Percentiles rank a stretch among this genome's conserved stretches.
These are phyloP conservation scores for Fusarium musae DNA, from an alignment of 2,329 filamentous ascomycete species.

Conservation along the genomic window DNA sequence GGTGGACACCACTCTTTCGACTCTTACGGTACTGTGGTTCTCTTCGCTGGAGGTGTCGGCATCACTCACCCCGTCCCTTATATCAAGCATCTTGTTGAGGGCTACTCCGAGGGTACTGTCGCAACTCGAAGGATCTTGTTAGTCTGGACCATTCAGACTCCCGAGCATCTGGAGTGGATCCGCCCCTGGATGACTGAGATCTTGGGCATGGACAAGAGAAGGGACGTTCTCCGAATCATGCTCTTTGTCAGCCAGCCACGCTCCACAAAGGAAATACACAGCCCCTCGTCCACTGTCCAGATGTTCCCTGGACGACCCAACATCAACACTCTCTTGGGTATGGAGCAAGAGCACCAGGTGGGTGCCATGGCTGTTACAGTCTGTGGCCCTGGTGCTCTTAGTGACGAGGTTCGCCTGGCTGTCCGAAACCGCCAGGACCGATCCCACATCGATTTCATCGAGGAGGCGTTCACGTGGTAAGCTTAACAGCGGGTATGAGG, in stretches of 20 bases:
- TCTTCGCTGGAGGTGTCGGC: constrained; percentile 84
- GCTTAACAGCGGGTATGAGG: background rate
- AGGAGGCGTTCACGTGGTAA: constrained; percentile 78
- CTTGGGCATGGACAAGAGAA: constrained; percentile 76
- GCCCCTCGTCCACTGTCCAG: constrained; percentile 79
- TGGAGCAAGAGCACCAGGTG: constrained; percentile 79
- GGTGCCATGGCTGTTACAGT: constrained; percentile 80
- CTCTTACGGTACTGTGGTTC: constrained; percentile 81
- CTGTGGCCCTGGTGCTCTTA: constrained; percentile 78
- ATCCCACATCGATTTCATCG: constrained; percentile 79
- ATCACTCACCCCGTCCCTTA: constrained; percentile 84
- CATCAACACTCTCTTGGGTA: constrained; percentile 75
- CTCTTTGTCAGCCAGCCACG: constrained; percentile 81
- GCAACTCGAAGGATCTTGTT: constrained; percentile 78
- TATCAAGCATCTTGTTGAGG: constrained; percentile 76
- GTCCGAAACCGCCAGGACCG: constrained; percentile 72
- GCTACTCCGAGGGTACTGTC: constrained; percentile 74
- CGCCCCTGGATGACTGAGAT: constrained; percentile 86
- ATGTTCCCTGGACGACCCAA: constrained; percentile 87
- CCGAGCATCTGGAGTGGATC: constrained; percentile 86
- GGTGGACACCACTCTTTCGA: constrained; percentile 76
- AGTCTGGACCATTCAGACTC: constrained; percentile 82
- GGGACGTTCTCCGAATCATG: constrained; percentile 79
- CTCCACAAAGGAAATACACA: constrained; percentile 83
- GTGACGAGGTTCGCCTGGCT: constrained; percentile 77